phyloP scores from a whole-genome alignment of 768 basidiomycete species.

The Cyclocybe cylindracea region DNA sequence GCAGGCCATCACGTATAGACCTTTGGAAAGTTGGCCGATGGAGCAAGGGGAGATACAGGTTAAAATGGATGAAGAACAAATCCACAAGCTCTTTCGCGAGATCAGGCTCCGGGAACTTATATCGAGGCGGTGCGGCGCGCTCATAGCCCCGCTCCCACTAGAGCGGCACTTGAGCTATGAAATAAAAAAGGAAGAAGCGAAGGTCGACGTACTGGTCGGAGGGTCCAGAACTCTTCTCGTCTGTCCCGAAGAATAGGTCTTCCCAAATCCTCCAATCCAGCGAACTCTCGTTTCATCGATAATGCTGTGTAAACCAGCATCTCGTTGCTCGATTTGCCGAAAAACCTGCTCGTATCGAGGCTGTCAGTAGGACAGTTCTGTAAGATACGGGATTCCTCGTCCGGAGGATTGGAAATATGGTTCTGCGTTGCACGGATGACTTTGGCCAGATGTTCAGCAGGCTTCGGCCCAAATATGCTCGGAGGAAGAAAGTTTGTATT shows the following conservation, averaged over 20 bases:
- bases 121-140: slow-evolving; percentile 21
- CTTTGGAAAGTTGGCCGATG: slow-evolving; percentile 71
- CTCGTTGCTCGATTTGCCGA: slow-evolving; percentile 57
- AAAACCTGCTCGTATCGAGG: slow-evolving; percentile 44
- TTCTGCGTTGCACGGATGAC: neutral
- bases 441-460: slow-evolving; percentile 31
- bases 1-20: slow-evolving; percentile 46
- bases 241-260: slow-evolving; percentile 13
- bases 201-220: slow-evolving; percentile 30
- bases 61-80: slow-evolving; percentile 61
- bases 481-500: slow-evolving; percentile 1
- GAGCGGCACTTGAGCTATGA: neutral
- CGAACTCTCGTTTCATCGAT: slow-evolving; percentile 58
- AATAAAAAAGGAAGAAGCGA: too few relatives aligned
- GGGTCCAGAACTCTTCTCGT: slow-evolving; percentile 39
- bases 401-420: slow-evolving; percentile 12
- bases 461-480: slow-evolving; percentile 30
- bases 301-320: slow-evolving; percentile 57
- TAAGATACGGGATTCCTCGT: slow-evolving; percentile 35
- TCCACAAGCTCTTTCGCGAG: slow-evolving; percentile 56
- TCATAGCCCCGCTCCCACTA: slow-evolving; percentile 37
- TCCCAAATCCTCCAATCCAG: slow-evolving; percentile 31
- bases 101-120: slow-evolving; percentile 50
- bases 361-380: slow-evolving; percentile 31
- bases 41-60: slow-evolving; percentile 64